Evolutionary conservation across 495 filamentous ascomycete species (phyloP), one percentile per base, ranked within the genome.

Genomic region (Aspergillus conjunctus): DNA sequence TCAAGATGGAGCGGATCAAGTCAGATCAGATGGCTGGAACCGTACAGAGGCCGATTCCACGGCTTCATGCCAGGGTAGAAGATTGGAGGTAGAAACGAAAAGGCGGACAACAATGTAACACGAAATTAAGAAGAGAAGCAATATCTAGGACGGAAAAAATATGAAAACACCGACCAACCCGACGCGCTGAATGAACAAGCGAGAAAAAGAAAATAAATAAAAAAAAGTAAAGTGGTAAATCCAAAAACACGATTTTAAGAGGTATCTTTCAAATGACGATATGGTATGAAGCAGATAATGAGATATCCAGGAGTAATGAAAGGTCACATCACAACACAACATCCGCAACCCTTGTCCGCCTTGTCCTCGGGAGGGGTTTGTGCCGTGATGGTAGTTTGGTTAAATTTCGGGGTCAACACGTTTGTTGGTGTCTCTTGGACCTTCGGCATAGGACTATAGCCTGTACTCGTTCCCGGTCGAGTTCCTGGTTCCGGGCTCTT

Each of bases 371-470:
- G 70, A 17, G 68, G 68, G 43, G 71, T 62, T 46, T 71, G 70
- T 22, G 76, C 71, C 22, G 75, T 70, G n/a, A 76, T 72, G 21
- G 74, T 68, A 4, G 72, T 72, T n/a, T 73, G 77, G 37, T 67
- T 75, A 71, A 70, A 72, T 60, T 72, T 77, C 37, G 70, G 67
- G 26, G 63, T 66, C 56, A 77, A 57, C 31, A 63, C 70, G 49
- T 74, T 49, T 21, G 73, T 71, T 18, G 77, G 74, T 18, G 76
- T 71, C n/a, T 73, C 72, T 46, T 77, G 76, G 65, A 75, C 73
- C 74, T 70, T 83, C 39, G 82, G 86, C 68, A 88, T 77, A 61
- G 79, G 68, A 67, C 82, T 74, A 71, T 87, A 83, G 48, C 67
- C 76, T 11, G 73, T 75, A 56, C 71, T 69, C 22, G 74, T 77